These are phyloP conservation scores for Pilobolus umbonatus DNA, from an alignment of 192 early-diverging fungal genomes.

Conservation along the genomic window DNA sequence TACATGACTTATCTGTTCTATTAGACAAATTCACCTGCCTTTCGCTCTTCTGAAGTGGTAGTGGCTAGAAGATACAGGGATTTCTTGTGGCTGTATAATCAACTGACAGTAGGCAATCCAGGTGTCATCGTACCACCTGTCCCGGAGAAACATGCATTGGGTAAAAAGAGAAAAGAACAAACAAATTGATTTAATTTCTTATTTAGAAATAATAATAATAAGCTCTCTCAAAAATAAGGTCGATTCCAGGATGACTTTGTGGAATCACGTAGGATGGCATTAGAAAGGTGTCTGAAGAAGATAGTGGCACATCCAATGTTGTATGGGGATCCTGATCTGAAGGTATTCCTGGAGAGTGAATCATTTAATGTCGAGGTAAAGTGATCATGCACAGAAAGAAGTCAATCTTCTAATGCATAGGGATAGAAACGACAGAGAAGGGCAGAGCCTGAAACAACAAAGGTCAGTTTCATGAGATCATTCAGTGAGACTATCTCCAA, in stretches of 20 bases:
- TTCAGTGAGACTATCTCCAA: conserved; percentile 70
- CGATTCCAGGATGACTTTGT: conserved; percentile 97
- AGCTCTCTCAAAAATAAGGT: conserved; percentile 31
- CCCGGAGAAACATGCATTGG: conserved; percentile 89
- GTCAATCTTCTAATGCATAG: too few species aligned
- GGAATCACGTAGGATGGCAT: conserved; percentile 73
- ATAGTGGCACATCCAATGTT: conserved; percentile 78
- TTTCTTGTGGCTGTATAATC: conserved; percentile 90
- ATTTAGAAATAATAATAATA: not conserved
- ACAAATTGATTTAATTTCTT: too few species aligned
- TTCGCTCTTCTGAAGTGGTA: conserved; percentile 67
- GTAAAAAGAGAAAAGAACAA: conserved; percentile 35
- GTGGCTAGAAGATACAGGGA: conserved; percentile 89
- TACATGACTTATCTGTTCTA: not conserved
- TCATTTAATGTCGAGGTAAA: conserved; percentile 72
- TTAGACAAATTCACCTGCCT: conserved; percentile 74
- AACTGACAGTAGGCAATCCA: conserved; percentile 71
- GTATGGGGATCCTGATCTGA: conserved; percentile 76
- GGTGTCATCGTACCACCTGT: conserved; percentile 91
- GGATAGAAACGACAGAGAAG: conserved; percentile 49
- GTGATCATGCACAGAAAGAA: not conserved
- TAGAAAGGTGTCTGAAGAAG: conserved; percentile 81
- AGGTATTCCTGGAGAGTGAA: conserved; percentile 84
- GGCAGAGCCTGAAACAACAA: conserved; percentile 30
- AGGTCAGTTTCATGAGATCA: conserved; percentile 52